Evolutionary conservation across 73 alveolate species (phyloP), one percentile per base, ranked within the genome.

Genomic region (Symbiodinium pilosum): DNA sequence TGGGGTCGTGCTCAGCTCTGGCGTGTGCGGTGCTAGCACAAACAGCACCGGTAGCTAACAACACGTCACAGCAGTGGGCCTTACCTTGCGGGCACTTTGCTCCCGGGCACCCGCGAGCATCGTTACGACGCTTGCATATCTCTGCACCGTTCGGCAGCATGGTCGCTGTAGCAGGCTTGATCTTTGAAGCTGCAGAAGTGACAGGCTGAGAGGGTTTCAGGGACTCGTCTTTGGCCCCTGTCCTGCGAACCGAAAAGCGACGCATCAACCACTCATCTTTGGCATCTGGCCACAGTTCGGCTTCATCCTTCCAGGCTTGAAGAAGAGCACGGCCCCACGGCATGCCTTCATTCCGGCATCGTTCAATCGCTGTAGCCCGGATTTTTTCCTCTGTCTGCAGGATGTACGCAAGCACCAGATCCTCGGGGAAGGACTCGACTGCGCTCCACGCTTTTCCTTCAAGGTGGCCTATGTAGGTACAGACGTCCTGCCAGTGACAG

Each of bases 271-370:
- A n/a, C 41, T 40, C 34, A n/a, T 38, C 89, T 51, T 41, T 38
- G 39, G 89, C 89, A 83, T 83, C 89, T 18, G 89, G 32, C 89
- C 89, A 83, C 89, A 83, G 38, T 11, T 83, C 52, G 39, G 64
- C 68, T 14, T 83, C 89, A 26, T 83, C 89, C 43, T 83, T 83
- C 89, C 89, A 83, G 39, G 89, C 89, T 26, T 83, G 89, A 40
- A 83, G 89, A 20, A 83, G 43, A 83, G 89, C 89, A 9, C n/a
- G 64, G 59, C 89, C 89, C 89, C 89, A 83, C 43, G 89, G 89
- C 89, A 83, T 83, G 89, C 64, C 41, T 20, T 84, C 92, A 36
- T 38, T n/a, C 14, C 75, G 92, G 73, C 92, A 84, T 38, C 93
- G 51, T 38, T 85, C 93, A 44, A 85, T 44, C 38, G 93, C 93